Evolutionary conservation across 257 asterid species (phyloP).

Genomic region (Solanum lignicaule): DNA sequence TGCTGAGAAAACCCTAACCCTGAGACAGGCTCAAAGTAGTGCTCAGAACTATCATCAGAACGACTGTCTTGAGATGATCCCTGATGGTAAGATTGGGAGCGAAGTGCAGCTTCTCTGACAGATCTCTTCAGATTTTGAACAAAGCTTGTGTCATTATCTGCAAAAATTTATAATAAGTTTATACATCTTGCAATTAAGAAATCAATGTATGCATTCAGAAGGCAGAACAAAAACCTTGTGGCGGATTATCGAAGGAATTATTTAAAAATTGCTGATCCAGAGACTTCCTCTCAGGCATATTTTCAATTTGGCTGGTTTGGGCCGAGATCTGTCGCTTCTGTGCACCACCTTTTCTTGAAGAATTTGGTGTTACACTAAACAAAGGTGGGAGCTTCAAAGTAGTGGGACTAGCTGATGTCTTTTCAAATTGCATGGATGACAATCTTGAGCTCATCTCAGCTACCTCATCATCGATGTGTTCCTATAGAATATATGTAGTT

Average conservation of each 20-base stretch:
- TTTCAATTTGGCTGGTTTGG: constrained; percentile 43
- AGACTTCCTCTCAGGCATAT: constrained; percentile 36
- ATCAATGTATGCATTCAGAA: constrained; percentile 5
- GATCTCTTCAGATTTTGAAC: constrained; percentile 85
- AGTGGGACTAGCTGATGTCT: constrained; percentile 63
- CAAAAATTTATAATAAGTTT: constrained; percentile 11
- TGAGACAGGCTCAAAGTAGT: constrained; percentile 74
- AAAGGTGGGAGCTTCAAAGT: constrained; percentile 89
- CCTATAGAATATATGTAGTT: constrained; percentile 32
- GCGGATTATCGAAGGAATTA: constrained; percentile 29
- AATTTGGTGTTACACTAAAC: constrained; percentile 79
- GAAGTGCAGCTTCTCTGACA: constrained; percentile 93
- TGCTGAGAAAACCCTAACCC: constrained; percentile 61
- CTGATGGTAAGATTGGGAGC: constrained; percentile 37
- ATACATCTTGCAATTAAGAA: not conserved
- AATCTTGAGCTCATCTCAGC: constrained; percentile 64
- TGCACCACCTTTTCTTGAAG: constrained; percentile 74
- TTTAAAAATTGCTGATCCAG: constrained; percentile 39
- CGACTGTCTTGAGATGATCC: constrained; percentile 78
- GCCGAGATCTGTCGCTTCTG: constrained; percentile 56
- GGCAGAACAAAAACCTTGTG: constrained; percentile 45
- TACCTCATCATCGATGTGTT: constrained; percentile 54
- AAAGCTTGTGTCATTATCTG: constrained; percentile 63
- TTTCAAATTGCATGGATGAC: constrained; percentile 76
- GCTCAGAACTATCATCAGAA: constrained; percentile 84